Percentiles rank a stretch among this genome's conserved stretches.
phyloP scores from a whole-genome alignment of 148 eudicot species.

The Salicornia ramosissima region DNA sequence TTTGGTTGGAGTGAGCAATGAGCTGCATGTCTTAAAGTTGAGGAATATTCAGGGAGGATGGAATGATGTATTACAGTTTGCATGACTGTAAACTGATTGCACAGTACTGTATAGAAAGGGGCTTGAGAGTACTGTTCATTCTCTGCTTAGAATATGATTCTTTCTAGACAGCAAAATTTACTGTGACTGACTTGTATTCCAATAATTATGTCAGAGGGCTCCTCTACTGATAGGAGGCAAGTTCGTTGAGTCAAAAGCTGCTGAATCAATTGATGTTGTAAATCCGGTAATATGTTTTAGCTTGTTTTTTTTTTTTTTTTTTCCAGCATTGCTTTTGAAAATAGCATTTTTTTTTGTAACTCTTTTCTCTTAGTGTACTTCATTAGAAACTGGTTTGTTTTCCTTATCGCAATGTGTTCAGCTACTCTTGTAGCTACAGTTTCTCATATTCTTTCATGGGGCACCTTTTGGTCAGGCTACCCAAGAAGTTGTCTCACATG shows the following conservation, averaged over 20 bases:
- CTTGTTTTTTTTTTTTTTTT: background rate
- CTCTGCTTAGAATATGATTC: background rate
- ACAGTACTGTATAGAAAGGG: background rate
- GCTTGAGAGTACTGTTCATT: background rate
- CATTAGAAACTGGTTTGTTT: background rate
- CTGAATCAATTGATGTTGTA: conserved; percentile 66
- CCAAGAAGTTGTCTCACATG: conserved; percentile 84
- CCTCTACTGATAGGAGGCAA: conserved; percentile 81
- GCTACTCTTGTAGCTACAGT: background rate
- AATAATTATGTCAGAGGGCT: conserved; percentile 55
- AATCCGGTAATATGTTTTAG: conserved; percentile 61
- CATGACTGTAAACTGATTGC: background rate
- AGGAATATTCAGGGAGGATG: no score
- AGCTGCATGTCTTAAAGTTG: no score
- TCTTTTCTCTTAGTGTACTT: background rate
- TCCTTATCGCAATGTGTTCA: no score
- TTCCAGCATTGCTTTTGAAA: background rate
- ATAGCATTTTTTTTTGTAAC: background rate
- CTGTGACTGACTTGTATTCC: background rate
- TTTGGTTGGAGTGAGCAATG: background rate
- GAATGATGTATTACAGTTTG: no score
- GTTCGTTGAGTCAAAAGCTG: conserved; percentile 64
- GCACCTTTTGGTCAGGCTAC: conserved; percentile 55
- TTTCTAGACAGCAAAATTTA: background rate
- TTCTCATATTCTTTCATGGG: conserved; percentile 11